Base-by-base conservation (phyloP, 495 filamentous ascomycete genomes). In the Aspergillus hancockii region DNA sequence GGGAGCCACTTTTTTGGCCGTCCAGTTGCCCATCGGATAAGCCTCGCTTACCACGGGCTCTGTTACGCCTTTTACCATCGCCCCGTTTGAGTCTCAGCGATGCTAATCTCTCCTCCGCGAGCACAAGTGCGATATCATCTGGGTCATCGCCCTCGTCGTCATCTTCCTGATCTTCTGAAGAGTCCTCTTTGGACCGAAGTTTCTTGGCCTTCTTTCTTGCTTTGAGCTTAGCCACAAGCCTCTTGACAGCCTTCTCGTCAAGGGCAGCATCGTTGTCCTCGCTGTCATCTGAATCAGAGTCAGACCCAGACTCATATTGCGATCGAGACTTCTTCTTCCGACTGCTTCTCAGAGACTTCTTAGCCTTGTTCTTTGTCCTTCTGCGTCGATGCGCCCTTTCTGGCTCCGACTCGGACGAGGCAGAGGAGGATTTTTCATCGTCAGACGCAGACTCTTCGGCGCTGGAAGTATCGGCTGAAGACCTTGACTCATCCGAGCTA, bases 201-300 rank as follows among this genome's bases (percentile, higher is more conserved):
- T 65, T 66, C 59, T 72, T 76, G 22, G 71, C 69, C 54, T 76
- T 76, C 16, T 71, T 72, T 45, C 72, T 79, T 14, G 77, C 68
- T 67, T 83, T 83, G 40, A 75, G 71, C 60, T 78, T 82, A n/a
- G 76, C 66, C 49, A 81, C 74, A 59, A 78, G 64, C 58, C 79
- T 80, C 61, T 77, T 77, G 18, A 75, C 58, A 30, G 79, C 70
- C 60, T 76, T 81, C 59, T 78, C 74, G 52, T 75, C 62, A 45
- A 68, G 41, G 28, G 61, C 46, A 10, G 61, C 32, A 30, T 71
- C 70, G 12, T 69, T 60, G 21, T 68, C 69, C 9, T 73, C 69
- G 0, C 57, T 70, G 2, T 67, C 67, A 16, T 67, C 63, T 6
- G 65, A 62, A n/a, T 73, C 69, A 0, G 74, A 69, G 0, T 75